Percentiles rank a stretch among this genome's conserved stretches.
phyloP scores from a whole-genome alignment of 2,329 filamentous ascomycete genomes.

The Reticulascus tulasneorum region DNA sequence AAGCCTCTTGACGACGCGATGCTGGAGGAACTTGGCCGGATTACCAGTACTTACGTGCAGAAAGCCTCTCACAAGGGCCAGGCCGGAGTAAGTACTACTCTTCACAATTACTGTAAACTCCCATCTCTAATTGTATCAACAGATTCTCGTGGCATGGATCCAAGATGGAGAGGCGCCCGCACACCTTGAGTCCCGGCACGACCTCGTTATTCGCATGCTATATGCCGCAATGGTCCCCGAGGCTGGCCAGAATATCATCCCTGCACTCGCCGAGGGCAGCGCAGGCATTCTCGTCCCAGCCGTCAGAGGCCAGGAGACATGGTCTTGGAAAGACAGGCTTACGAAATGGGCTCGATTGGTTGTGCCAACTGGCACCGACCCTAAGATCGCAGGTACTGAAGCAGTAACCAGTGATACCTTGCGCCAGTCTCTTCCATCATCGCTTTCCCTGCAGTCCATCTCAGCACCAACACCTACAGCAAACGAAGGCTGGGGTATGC shows the following conservation, averaged over 20 bases:
- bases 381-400: no score
- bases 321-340: constrained; percentile 11
- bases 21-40: constrained; percentile 30
- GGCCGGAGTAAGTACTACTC: neutral
- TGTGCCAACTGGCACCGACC: constrained; percentile 13
- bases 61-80: no score
- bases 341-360: constrained; percentile 12
- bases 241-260: no score
- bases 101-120: neutral
- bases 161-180: neutral
- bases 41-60: constrained; percentile 27
- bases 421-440: neutral
- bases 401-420: constrained; percentile 5
- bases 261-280: neutral
- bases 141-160: constrained; percentile 16
- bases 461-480: neutral
- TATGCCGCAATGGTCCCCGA: no score
- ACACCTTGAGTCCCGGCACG: neutral
- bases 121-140: neutral
- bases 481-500: constrained; percentile 1
- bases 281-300: neutral
- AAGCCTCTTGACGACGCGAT: constrained; percentile 18
- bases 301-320: constrained; percentile 4
- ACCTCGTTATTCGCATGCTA: constrained; percentile 5
- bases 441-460: no score